Evolutionary conservation across 495 filamentous ascomycete genomes (phyloP).

Genomic region (Aspergillus carlsbadensis): DNA sequence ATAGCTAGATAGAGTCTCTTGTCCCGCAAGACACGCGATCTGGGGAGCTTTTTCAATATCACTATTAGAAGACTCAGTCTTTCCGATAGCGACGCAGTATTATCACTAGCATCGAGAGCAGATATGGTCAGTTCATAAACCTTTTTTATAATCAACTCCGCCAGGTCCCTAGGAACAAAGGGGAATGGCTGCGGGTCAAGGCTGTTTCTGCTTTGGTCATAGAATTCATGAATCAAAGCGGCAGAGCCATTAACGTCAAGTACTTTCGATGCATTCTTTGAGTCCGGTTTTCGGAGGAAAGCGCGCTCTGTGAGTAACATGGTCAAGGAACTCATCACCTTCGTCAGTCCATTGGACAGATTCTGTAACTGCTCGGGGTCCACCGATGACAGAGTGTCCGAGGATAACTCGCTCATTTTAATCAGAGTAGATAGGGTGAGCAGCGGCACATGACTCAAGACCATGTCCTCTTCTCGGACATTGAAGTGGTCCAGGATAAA

Average conservation of each 20-base stretch:
- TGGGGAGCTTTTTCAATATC: constrained; percentile 58
- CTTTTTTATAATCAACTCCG: constrained; percentile 62
- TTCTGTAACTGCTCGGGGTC: constrained; percentile 19
- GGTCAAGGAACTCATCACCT: constrained; percentile 34
- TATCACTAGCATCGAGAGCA: constrained; percentile 28
- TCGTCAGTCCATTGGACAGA: constrained; percentile 29
- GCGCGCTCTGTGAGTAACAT: constrained; percentile 69
- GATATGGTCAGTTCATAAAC: constrained; percentile 52
- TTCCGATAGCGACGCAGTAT: constrained; percentile 34
- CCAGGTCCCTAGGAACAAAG: constrained; percentile 54
- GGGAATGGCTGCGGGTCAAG: constrained; percentile 51
- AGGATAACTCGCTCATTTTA: constrained; percentile 40
- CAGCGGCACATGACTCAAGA: constrained; percentile 78
- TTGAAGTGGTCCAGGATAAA: constrained; percentile 91
- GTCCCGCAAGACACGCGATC: constrained; percentile 51
- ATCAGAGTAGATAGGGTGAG: constrained; percentile 65
- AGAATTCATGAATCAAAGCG: constrained; percentile 64
- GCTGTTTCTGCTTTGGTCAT: constrained; percentile 48
- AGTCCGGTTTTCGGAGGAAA: constrained; percentile 50
- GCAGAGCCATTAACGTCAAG: constrained; percentile 35
- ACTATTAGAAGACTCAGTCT: constrained; percentile 51
- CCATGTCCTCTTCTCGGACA: constrained; percentile 93
- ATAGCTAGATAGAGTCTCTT: constrained; percentile 56
- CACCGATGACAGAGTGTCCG: constrained; percentile 7
- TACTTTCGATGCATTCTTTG: constrained; percentile 21